These are phyloP conservation scores for Pyrenochaeta sp. DNA, from an alignment of 2,329 filamentous ascomycete genomes.

Conservation along the genomic window DNA sequence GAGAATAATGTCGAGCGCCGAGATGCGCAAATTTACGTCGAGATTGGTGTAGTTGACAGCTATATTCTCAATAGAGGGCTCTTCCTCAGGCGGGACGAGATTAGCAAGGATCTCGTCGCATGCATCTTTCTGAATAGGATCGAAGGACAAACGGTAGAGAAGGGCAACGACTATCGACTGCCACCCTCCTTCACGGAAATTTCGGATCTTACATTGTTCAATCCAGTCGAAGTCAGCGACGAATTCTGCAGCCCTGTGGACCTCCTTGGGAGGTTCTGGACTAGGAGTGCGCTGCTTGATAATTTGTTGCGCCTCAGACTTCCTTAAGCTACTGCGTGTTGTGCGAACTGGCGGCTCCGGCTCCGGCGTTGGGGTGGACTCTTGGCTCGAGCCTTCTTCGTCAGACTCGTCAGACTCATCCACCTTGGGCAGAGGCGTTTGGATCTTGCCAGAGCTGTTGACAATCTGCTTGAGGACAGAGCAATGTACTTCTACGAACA, in stretches of 20 bases:
- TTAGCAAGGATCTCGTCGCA: slow-evolving; percentile 83
- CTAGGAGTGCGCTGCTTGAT: slow-evolving; percentile 49
- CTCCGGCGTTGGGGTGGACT: slow-evolving; percentile 61
- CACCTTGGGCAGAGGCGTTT: slow-evolving; percentile 79
- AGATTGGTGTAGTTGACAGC: slow-evolving; percentile 75
- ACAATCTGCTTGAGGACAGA: slow-evolving; percentile 88
- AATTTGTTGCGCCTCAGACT: slow-evolving; percentile 73
- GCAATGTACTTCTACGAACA: slow-evolving; percentile 92
- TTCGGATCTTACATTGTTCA: slow-evolving; percentile 79
- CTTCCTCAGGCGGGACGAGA: slow-evolving; percentile 79
- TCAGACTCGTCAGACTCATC: slow-evolving; percentile 51
- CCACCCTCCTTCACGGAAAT: slow-evolving; percentile 91
- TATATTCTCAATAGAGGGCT: slow-evolving; percentile 79
- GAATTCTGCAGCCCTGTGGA: slow-evolving; percentile 78
- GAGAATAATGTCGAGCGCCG: slow-evolving; percentile 83
- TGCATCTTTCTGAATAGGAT: slow-evolving; percentile 70
- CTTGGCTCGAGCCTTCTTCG: slow-evolving; percentile 61
- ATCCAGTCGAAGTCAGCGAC: slow-evolving; percentile 82
- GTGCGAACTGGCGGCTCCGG: slow-evolving; percentile 80
- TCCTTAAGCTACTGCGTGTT: slow-evolving; percentile 85
- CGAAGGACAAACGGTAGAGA: slow-evolving; percentile 82
- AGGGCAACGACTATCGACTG: slow-evolving; percentile 87
- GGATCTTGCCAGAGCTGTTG: slow-evolving; percentile 78
- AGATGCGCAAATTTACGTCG: slow-evolving; percentile 83
- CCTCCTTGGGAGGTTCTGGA: slow-evolving; percentile 44